phyloP scores from a whole-genome alignment of 2,329 filamentous ascomycete species.

The Fusarium euwallaceae region DNA sequence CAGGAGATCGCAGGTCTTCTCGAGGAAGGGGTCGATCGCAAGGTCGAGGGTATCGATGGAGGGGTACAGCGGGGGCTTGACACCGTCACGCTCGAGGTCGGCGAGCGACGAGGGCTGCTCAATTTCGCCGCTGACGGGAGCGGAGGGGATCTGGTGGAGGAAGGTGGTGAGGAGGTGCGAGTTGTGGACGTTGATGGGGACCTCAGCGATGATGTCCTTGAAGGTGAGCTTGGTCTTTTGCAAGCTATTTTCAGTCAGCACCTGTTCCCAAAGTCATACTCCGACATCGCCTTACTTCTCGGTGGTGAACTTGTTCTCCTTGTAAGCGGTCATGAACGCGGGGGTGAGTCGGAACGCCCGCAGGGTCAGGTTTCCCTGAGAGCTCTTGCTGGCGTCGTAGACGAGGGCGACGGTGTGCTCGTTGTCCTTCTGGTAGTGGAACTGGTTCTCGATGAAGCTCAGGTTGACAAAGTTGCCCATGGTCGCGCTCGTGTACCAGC shows the following conservation, averaged over 20 bases:
- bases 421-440: constrained; percentile 96
- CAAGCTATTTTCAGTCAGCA: constrained; percentile 68
- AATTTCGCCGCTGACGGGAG: constrained; percentile 73
- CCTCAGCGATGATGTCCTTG: constrained; percentile 92
- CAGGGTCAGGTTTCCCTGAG: constrained; percentile 89
- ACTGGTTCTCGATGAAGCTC: constrained; percentile 97
- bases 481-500: constrained; percentile 98
- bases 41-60: constrained; percentile 93
- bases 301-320: constrained; percentile 97
- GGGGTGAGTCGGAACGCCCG: constrained; percentile 92
- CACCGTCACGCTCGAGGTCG: constrained; percentile 77
- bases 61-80: constrained; percentile 78
- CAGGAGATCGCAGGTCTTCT: constrained; percentile 97
- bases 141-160: constrained; percentile 88
- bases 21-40: constrained; percentile 95
- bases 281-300: constrained; percentile 76
- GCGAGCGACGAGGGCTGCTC: constrained; percentile 83
- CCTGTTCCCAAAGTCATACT: not conserved
- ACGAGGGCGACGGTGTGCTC: constrained; percentile 89
- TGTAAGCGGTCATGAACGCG: constrained; percentile 89
- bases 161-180: constrained; percentile 96
- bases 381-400: constrained; percentile 95
- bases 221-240: constrained; percentile 95
- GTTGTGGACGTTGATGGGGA: constrained; percentile 93
- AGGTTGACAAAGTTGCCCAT: constrained; percentile 99